phyloP scores from a whole-genome alignment of 2,329 filamentous ascomycete species.

The Pyrenophora graminea region DNA sequence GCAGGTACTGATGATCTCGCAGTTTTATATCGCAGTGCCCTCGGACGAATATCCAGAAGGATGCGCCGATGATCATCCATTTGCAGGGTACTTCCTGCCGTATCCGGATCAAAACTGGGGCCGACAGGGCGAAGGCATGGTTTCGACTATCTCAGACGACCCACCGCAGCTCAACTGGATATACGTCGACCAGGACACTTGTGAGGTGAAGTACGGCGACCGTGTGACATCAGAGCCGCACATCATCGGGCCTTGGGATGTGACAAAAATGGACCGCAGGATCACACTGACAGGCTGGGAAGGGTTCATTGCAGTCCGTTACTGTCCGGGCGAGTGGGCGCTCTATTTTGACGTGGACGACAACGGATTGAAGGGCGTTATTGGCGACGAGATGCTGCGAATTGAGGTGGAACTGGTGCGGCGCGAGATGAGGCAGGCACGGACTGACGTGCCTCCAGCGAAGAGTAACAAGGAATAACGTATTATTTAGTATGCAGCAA shows the following conservation, averaged over 20 bases:
- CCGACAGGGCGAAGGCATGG: constrained; percentile 50
- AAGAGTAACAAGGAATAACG: no score
- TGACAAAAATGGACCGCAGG: constrained; percentile 27
- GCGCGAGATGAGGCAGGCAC: constrained; percentile 17
- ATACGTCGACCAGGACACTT: constrained; percentile 33
- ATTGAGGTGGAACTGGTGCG: constrained; percentile 22
- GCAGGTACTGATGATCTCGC: no score
- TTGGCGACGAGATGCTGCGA: constrained; percentile 12
- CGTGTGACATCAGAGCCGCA: constrained; percentile 28
- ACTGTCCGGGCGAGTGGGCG: constrained; percentile 30
- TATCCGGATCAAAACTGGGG: constrained; percentile 56
- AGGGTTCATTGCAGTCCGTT: constrained; percentile 33
- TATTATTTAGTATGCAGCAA: no score
- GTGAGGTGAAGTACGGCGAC: constrained; percentile 32
- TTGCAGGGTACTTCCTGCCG: constrained; percentile 60
- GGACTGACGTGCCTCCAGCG: background rate
- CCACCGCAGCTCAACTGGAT: constrained; percentile 36
- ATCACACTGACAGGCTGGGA: constrained; percentile 35
- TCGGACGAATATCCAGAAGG: constrained; percentile 22
- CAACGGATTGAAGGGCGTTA: constrained; percentile 21
- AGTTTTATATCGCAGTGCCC: constrained; percentile 19
- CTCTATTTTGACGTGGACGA: constrained; percentile 53
- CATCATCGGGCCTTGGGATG: constrained; percentile 30
- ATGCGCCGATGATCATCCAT: constrained; percentile 50
- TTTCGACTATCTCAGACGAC: constrained; percentile 55